Evolutionary conservation across 2,329 filamentous ascomycete species (phyloP).

Genomic region (Fusarium tricinctum): DNA sequence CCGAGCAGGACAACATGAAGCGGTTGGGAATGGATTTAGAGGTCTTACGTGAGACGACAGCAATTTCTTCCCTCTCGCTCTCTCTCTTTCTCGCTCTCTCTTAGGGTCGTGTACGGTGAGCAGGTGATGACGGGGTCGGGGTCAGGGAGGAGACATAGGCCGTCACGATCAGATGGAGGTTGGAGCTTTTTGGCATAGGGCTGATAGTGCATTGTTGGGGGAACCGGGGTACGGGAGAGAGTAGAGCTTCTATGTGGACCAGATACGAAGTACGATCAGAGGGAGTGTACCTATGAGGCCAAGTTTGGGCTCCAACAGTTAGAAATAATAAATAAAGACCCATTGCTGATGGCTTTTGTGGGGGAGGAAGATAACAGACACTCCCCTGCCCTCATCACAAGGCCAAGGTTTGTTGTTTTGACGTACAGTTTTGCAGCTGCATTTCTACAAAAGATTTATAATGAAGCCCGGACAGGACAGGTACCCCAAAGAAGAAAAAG

Average conservation of each 20-base stretch:
- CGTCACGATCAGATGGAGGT: conserved; percentile 9
- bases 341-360: conserved; percentile 8
- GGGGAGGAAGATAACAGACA: conserved; percentile 11
- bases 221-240: background rate
- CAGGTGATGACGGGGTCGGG: conserved; percentile 39
- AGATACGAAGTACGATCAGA: conserved; percentile 13
- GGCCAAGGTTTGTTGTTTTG: background rate
- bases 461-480: background rate
- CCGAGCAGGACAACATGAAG: conserved; percentile 4
- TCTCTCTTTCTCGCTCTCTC: background rate
- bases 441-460: conserved; percentile 1
- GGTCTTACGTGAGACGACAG: conserved; percentile 48
- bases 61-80: background rate
- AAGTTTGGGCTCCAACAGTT: background rate
- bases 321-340: conserved; percentile 10
- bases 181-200: conserved; percentile 23
- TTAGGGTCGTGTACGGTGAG: conserved; percentile 17
- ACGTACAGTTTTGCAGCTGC: background rate
- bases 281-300: background rate
- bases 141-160: conserved; percentile 7
- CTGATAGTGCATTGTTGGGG: conserved; percentile 24
- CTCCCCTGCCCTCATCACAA: background rate
- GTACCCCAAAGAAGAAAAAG: conserved; percentile 2
- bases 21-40: conserved; percentile 37
- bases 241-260: background rate